A percentile compares a stretch with the other conserved stretches of the same genome.
These are phyloP conservation scores for Gaeumannomyces sp. DNA, from an alignment of 2,329 filamentous ascomycete genomes.

Conservation along the genomic window DNA sequence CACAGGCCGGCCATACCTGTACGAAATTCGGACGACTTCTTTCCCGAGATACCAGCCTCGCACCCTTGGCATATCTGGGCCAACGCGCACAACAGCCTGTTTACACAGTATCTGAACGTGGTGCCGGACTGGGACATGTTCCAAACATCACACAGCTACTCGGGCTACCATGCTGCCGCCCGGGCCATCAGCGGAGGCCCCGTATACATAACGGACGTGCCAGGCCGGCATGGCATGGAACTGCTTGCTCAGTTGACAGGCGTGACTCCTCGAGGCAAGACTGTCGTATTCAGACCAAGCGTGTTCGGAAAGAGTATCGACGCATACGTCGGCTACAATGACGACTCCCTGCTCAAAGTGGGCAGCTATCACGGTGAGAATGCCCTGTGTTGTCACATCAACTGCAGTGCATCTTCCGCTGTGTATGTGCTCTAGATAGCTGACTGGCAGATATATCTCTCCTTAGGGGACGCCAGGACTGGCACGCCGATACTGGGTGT, in stretches of 20 bases:
- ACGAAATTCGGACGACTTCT: conserved; percentile 89
- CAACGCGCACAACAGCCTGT: conserved; percentile 81
- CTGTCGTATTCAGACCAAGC: conserved; percentile 75
- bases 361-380: conserved; percentile 64
- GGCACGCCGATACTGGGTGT: conserved; percentile 74
- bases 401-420: neutral
- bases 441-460: neutral
- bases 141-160: conserved; percentile 60
- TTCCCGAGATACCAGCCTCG: conserved; percentile 70
- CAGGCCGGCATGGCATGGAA: conserved; percentile 69
- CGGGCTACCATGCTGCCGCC: conserved; percentile 81
- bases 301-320: conserved; percentile 65
- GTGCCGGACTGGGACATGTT: conserved; percentile 79
- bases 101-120: conserved; percentile 79
- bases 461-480: neutral
- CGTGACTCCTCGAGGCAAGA: conserved; percentile 61
- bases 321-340: conserved; percentile 70
- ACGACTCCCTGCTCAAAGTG: conserved; percentile 67
- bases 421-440: neutral
- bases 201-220: conserved; percentile 88
- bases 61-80: conserved; percentile 95
- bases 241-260: conserved; percentile 80
- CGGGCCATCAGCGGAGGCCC: conserved; percentile 86
- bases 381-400: neutral
- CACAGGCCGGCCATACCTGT: conserved; percentile 68